Base-by-base conservation (phyloP, 768 basidiomycete genomes). In the Mycena vulgaris region DNA sequence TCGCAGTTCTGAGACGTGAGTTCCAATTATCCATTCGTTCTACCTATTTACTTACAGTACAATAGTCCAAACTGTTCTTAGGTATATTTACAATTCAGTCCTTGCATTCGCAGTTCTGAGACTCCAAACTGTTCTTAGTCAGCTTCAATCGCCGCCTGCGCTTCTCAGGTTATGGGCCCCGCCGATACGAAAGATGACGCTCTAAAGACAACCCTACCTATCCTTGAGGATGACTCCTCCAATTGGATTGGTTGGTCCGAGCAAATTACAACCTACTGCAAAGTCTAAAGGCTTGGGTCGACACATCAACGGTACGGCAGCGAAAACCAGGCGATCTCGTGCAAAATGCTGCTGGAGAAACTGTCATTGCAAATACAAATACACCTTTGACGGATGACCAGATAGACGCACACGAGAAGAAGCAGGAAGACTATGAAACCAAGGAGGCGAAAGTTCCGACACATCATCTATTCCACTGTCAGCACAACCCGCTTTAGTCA, bases 381-480 rank as follows among this genome's bases (percentile, higher is more conserved):
- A 16, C 16, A 8, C 39, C 56, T 16, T 42, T 58, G 16, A 39
- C 56, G 2, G 56, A 58, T 19, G 39, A 58, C 10, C 37, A 58
- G 25, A 25, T 58, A n/a, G 56, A 58, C 28, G 39, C 17, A 4
- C 37, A 42, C 39, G 39, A 58, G 56, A 58, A 42, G 35, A 40
- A 28, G 56, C 39, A 58, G 39, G 56, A 58, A 37, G 56, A 58
- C 25, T 58, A 42, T 16, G 37, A 58, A 39, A 33, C 14, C 33
- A 55, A 55, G 23, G 53, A 55, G 11, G 28, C 55, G 6, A 57
- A 57, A 21, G n/a, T 33, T 57, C 37, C 55, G 55, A 25, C 33
- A 57, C 37, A 39, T 57, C 10, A 40, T 57, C 55, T 57, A 57
- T 27, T 27, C 21, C 6, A 57, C 55, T 21, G 55, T 57, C 55